These are phyloP conservation scores for Oryza longistaminata DNA, from an alignment of 176 grass and related monocot species.

Conservation along the genomic window DNA sequence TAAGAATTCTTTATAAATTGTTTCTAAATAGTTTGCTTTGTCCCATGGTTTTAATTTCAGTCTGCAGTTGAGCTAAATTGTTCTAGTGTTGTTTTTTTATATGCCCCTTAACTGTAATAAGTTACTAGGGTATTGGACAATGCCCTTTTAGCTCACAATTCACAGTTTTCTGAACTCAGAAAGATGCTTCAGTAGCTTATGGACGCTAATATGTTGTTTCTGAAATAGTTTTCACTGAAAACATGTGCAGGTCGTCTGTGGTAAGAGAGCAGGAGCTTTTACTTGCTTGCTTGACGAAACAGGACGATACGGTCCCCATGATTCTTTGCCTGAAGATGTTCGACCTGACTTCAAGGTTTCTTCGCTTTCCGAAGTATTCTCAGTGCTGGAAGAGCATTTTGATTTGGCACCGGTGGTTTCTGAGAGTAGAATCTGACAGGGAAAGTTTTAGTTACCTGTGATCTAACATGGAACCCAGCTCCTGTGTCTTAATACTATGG, in stretches of 20 bases:
- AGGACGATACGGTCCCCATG: constrained; percentile 49
- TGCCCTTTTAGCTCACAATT: not conserved
- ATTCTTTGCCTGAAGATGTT: constrained; percentile 56
- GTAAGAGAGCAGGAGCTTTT: constrained; percentile 82
- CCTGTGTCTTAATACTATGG: constrained; percentile 28
- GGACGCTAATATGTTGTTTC: not conserved
- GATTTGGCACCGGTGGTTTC: constrained; percentile 42
- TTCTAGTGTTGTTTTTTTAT: not conserved
- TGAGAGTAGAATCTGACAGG: constrained; percentile 45
- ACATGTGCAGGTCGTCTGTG: constrained; percentile 61
- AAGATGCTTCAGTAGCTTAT: not conserved
- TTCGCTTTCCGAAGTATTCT: constrained; percentile 59
- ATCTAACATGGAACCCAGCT: not conserved
- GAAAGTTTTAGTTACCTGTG: not conserved
- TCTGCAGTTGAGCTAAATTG: not conserved
- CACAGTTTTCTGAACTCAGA: not conserved
- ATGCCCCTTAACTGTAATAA: not conserved
- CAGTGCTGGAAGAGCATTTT: constrained; percentile 65
- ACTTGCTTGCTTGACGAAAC: constrained; percentile 97
- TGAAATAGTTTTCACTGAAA: not conserved
- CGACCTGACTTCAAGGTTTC: constrained; percentile 86
- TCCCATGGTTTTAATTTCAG: not conserved
- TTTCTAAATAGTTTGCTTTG: not conserved
- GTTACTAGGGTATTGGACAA: not conserved
- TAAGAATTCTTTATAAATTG: constrained; percentile 47